Conservation (phyloP, 495 filamentous ascomycete genomes). For the Tuber brumale region DNA sequence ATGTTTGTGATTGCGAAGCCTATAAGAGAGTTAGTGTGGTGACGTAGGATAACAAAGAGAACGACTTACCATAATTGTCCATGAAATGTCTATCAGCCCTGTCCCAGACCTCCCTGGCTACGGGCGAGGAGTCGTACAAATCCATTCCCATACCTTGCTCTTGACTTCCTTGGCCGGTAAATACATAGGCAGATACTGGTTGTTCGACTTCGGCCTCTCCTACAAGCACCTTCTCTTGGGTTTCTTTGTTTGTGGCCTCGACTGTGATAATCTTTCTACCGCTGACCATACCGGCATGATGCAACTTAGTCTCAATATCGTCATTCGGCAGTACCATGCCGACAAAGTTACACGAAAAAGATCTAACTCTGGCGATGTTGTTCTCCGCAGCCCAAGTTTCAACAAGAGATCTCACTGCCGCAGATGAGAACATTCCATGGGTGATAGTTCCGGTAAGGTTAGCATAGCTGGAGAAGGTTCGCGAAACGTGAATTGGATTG, state of each 20-base stretch:
- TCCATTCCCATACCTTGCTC: slow-evolving; percentile 99
- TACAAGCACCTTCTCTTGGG: slow-evolving; percentile 87
- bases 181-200: slow-evolving; percentile 93
- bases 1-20: slow-evolving; percentile 96
- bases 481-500: slow-evolving; percentile 97
- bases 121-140: slow-evolving; percentile 81
- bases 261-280: slow-evolving; percentile 99
- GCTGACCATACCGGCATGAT: slow-evolving; percentile 95
- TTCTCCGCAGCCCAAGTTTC: slow-evolving; percentile 99
- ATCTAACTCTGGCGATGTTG: slow-evolving; percentile 91
- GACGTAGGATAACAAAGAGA: background rate
- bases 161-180: slow-evolving; percentile 95
- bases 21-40: slow-evolving; percentile 38
- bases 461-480: slow-evolving; percentile 91
- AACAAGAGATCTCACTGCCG: slow-evolving; percentile 92
- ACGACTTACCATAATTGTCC: slow-evolving; percentile 86
- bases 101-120: slow-evolving; percentile 97
- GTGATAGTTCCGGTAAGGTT: slow-evolving; percentile 94
- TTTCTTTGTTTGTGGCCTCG: slow-evolving; percentile 85
- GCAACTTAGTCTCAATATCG: slow-evolving; percentile 82
- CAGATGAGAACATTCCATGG: slow-evolving; percentile 98
- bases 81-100: slow-evolving; percentile 95
- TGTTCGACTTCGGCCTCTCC: slow-evolving; percentile 98
- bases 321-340: slow-evolving; percentile 98
- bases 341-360: slow-evolving; percentile 88